Conservation (phyloP, 768 basidiomycete species). For the Russula vinacea region DNA sequence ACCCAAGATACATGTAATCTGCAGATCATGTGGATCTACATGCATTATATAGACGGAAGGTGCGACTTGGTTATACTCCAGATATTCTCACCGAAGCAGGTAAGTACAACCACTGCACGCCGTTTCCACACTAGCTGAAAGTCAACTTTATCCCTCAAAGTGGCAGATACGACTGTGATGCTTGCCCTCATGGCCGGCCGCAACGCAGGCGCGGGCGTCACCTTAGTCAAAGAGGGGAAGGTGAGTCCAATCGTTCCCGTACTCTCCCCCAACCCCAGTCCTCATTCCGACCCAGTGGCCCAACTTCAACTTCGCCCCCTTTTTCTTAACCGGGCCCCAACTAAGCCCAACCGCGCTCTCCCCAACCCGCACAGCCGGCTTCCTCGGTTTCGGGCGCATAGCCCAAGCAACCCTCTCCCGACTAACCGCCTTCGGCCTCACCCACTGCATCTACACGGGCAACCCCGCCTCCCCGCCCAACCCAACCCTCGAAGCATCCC, state of each 20-base stretch:
- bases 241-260: constrained; percentile 41
- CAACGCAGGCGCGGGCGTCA: constrained; percentile 62
- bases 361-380: constrained; percentile 69
- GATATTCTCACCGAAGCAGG: constrained; percentile 92
- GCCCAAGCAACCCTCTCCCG: constrained; percentile 79
- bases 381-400: constrained; percentile 94
- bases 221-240: constrained; percentile 64
- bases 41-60: constrained; percentile 54
- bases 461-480: constrained; percentile 52
- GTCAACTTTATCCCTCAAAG: constrained; percentile 41
- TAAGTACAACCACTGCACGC: constrained; percentile 32
- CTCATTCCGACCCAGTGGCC: constrained; percentile 61
- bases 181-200: constrained; percentile 90
- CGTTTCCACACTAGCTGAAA: background rate
- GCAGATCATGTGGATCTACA: constrained; percentile 80
- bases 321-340: constrained; percentile 81
- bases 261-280: background rate
- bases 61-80: constrained; percentile 87
- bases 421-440: constrained; percentile 79
- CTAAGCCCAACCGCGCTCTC: constrained; percentile 52
- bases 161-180: constrained; percentile 89
- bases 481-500: constrained; percentile 39
- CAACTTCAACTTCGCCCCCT: constrained; percentile 72
- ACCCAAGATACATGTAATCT: background rate
- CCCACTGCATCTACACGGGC: constrained; percentile 63